Conservation (phyloP, 1,284 basidiomycete species). For the Ganoderma resinaceum region DNA sequence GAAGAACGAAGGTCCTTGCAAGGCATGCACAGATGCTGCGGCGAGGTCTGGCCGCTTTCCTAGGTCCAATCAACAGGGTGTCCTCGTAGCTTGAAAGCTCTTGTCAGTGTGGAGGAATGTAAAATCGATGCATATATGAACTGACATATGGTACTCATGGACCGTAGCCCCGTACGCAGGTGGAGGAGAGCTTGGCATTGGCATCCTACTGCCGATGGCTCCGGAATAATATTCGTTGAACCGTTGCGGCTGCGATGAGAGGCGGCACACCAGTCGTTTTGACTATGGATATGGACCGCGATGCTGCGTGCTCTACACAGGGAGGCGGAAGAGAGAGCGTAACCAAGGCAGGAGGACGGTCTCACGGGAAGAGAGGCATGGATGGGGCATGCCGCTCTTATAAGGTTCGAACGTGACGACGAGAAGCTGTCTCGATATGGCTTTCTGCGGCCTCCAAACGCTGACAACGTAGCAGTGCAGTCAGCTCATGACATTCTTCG, state of each 20-base stretch:
- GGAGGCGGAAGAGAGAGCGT: not conserved
- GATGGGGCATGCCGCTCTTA: not conserved
- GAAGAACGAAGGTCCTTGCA: not conserved
- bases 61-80: not conserved
- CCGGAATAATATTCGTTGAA: not conserved
- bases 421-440: conserved; percentile 4
- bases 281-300: not conserved
- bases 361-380: not conserved
- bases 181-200: not conserved
- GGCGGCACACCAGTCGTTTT: not conserved
- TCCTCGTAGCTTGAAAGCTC: not conserved
- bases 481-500: not conserved
- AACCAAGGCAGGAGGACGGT: not conserved
- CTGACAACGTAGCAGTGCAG: not conserved
- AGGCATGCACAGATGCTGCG: not conserved
- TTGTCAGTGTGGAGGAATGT: not conserved
- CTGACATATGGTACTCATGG: not conserved
- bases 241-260: not conserved
- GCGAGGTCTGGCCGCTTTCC: not conserved
- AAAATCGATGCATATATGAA: not conserved
- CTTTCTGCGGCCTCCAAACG: not conserved
- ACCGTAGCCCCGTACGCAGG: not conserved
- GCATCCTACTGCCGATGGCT: not conserved
- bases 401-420: not conserved
- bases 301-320: not conserved